A percentile compares a stretch with the other conserved stretches of the same genome.
Evolutionary conservation across 805 yeast species (phyloP).

Genomic region (Wickerhamiella azymoides): DNA sequence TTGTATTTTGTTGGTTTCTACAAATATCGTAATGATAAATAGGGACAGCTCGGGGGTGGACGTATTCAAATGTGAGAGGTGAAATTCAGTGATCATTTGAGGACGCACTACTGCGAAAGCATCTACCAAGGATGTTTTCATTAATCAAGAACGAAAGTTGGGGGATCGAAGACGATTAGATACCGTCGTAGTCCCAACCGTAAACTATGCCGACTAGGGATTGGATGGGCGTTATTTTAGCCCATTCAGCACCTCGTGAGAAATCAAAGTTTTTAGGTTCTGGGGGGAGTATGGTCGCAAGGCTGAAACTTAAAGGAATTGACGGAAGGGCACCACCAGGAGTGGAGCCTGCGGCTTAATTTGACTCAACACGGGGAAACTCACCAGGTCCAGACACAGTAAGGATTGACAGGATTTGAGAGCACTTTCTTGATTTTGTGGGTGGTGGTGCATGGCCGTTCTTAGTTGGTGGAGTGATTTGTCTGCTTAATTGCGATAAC

Average conservation of each 20-base stretch:
- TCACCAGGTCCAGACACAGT: constrained; percentile 10
- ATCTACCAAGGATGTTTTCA: constrained; percentile 36
- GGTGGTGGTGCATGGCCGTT: constrained; percentile 18
- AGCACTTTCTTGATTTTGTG: constrained; percentile 17
- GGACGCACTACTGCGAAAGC: constrained; percentile 37
- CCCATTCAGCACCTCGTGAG: not conserved
- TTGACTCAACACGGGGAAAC: constrained; percentile 15
- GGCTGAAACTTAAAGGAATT: constrained; percentile 10
- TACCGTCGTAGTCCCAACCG: constrained; percentile 32
- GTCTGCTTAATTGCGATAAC: constrained; percentile 38
- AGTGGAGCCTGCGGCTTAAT: constrained; percentile 16
- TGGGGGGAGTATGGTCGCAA: constrained; percentile 22
- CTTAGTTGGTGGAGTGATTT: constrained; percentile 28
- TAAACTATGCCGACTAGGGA: constrained; percentile 37
- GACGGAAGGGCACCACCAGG: constrained; percentile 15
- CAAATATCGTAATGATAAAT: constrained; percentile 37
- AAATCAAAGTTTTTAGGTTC: too few relatives aligned
- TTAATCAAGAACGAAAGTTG: constrained; percentile 36
- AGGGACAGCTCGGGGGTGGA: constrained; percentile 24
- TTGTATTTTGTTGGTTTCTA: constrained; percentile 32
- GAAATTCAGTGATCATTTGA: constrained; percentile 35
- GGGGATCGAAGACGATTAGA: constrained; percentile 37
- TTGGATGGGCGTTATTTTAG: constrained; percentile 26
- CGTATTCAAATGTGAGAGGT: constrained; percentile 35
- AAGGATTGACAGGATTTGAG: constrained; percentile 16